Percentiles rank a stretch among this genome's conserved stretches.
phyloP scores from a whole-genome alignment of 2,329 filamentous ascomycete species.

The Plenodomus biglobosus region DNA sequence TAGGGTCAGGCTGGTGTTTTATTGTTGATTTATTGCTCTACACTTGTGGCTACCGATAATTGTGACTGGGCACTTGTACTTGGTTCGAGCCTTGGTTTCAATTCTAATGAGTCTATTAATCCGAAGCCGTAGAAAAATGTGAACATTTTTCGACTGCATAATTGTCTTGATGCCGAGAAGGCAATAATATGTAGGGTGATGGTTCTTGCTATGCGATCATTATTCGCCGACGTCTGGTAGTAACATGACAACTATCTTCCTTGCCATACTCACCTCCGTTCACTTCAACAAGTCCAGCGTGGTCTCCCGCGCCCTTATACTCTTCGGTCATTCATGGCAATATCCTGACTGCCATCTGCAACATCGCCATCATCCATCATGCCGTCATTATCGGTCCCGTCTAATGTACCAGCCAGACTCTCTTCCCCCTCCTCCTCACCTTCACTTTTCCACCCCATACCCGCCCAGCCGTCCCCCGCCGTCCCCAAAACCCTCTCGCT shows the following conservation, averaged over 20 bases:
- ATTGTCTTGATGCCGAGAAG: too few species aligned
- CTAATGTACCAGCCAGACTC: slow-evolving; percentile 13
- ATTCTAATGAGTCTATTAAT: too few species aligned
- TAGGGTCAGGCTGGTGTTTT: slow-evolving; percentile 11
- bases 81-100: too few species aligned
- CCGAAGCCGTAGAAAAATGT: too few species aligned
- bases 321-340: background rate
- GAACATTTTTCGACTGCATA: too few species aligned
- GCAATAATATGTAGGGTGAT: too few species aligned
- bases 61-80: too few species aligned
- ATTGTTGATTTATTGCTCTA: background rate
- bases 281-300: background rate
- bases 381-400: background rate
- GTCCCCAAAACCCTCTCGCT: slow-evolving; percentile 66
- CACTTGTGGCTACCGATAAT: background rate
- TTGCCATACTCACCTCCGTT: background rate
- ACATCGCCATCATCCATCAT: background rate
- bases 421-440: slow-evolving; percentile 3
- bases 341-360: background rate
- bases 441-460: slow-evolving; percentile 28
- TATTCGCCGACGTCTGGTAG: too few species aligned
- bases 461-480: slow-evolving; percentile 47
- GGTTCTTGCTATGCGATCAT: too few species aligned
- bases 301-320: background rate
- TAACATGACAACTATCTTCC: background rate